Percentiles rank a stretch among this genome's conserved stretches.
These are phyloP conservation scores for Apiospora kogelbergensis DNA, from an alignment of 2,329 filamentous ascomycete species.

Conservation along the genomic window DNA sequence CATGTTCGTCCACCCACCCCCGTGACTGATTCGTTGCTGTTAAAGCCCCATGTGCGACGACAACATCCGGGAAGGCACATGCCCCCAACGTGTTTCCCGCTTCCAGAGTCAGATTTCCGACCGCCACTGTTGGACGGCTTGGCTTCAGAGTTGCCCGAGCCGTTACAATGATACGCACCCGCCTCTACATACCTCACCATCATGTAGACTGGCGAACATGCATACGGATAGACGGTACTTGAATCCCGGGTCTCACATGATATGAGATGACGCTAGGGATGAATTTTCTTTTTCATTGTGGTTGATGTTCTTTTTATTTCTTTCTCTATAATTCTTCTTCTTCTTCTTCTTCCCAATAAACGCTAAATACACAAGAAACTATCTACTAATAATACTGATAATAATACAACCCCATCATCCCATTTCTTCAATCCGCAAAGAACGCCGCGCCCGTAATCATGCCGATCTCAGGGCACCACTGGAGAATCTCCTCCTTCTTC, in stretches of 20 bases:
- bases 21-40: background rate
- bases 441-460: constrained; percentile 18
- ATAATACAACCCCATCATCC: background rate
- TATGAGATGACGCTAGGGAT: background rate
- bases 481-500: constrained; percentile 25
- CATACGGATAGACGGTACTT: background rate
- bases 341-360: background rate
- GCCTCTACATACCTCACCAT: too few species aligned
- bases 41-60: background rate
- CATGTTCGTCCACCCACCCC: background rate
- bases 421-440: background rate
- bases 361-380: background rate
- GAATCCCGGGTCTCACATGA: background rate
- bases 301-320: background rate
- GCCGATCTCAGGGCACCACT: constrained; percentile 32
- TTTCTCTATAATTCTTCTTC: background rate
- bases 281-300: background rate
- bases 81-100: background rate
- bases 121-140: background rate
- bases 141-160: background rate
- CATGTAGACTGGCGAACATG: too few species aligned
- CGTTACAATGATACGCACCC: background rate
- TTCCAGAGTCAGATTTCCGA: background rate
- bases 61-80: background rate
- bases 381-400: background rate